Conservation (phyloP, 495 filamentous ascomycete species). For the Talaromyces trachyspermus region DNA sequence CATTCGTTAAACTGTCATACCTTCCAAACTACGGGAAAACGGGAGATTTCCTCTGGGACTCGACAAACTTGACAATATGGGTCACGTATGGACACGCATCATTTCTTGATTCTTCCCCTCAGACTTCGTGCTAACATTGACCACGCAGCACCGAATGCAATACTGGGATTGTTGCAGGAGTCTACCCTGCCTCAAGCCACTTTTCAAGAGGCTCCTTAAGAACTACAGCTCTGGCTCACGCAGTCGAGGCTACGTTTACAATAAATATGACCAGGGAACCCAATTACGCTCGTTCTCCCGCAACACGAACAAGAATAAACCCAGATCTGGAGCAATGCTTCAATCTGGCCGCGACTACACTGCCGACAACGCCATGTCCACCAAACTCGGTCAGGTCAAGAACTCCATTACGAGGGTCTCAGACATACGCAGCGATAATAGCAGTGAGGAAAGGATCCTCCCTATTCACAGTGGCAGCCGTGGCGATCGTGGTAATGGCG, state of each 20-base stretch:
- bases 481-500: background rate
- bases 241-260: conserved; percentile 9
- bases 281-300: conserved; percentile 12
- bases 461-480: conserved; percentile 2
- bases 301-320: conserved; percentile 2
- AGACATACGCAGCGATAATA: conserved; percentile 8
- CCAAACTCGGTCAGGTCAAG: background rate
- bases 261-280: conserved; percentile 10
- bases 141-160: conserved; percentile 24
- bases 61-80: conserved; percentile 20
- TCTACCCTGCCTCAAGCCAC: conserved; percentile 36
- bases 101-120: background rate
- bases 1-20: conserved; percentile 37
- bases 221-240: conserved; percentile 18
- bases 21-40: conserved; percentile 28
- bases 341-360: background rate
- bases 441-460: conserved; percentile 19
- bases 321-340: conserved; percentile 4
- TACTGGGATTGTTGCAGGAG: conserved; percentile 37
- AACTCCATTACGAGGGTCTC: conserved; percentile 5
- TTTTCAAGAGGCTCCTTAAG: conserved; percentile 25
- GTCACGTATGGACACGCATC: conserved; percentile 14
- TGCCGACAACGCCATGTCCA: background rate
- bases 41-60: conserved; percentile 42
- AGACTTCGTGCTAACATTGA: conserved; percentile 4